phyloP scores from a whole-genome alignment of 345 rosid species.

The Boechera stricta region DNA sequence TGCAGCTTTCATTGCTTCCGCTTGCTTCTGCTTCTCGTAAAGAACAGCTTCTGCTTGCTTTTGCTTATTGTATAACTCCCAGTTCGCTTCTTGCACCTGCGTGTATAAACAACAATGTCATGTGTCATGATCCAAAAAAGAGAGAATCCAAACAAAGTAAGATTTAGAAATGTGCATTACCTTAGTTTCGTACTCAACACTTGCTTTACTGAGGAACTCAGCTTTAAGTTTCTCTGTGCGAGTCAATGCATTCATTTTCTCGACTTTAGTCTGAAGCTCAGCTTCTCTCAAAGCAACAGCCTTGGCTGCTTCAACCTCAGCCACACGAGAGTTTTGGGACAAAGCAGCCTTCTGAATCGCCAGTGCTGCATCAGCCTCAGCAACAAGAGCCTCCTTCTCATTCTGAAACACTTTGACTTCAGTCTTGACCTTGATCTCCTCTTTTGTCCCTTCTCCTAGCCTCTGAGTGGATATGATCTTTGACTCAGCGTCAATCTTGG shows the following conservation, averaged over 20 bases:
- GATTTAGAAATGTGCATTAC: conserved; percentile 37
- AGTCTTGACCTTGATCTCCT: conserved; percentile 69
- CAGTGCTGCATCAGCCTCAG: conserved; percentile 67
- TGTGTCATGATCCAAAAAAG: neutral
- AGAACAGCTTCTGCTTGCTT: conserved; percentile 68
- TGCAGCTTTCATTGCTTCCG: conserved; percentile 60
- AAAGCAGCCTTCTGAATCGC: conserved; percentile 72
- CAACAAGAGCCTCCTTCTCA: conserved; percentile 70
- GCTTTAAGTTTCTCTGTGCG: conserved; percentile 81
- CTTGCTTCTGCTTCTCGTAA: conserved; percentile 62
- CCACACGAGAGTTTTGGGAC: conserved; percentile 62
- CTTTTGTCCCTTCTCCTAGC: conserved; percentile 69
- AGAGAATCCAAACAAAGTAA: neutral
- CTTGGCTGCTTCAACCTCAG: conserved; percentile 77
- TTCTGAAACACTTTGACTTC: conserved; percentile 73
- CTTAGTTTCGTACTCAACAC: conserved; percentile 80
- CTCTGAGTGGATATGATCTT: conserved; percentile 65
- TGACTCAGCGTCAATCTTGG: conserved; percentile 77
- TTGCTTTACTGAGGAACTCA: conserved; percentile 74
- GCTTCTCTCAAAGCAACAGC: conserved; percentile 75
- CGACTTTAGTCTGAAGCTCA: conserved; percentile 75
- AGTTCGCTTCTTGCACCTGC: conserved; percentile 74
- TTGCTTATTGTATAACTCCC: conserved; percentile 68
- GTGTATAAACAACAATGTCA: conserved; percentile 17
- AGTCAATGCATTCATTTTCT: conserved; percentile 72